Base-by-base conservation (phyloP, 768 basidiomycete genomes). In the Ephemerocybe angulata region DNA sequence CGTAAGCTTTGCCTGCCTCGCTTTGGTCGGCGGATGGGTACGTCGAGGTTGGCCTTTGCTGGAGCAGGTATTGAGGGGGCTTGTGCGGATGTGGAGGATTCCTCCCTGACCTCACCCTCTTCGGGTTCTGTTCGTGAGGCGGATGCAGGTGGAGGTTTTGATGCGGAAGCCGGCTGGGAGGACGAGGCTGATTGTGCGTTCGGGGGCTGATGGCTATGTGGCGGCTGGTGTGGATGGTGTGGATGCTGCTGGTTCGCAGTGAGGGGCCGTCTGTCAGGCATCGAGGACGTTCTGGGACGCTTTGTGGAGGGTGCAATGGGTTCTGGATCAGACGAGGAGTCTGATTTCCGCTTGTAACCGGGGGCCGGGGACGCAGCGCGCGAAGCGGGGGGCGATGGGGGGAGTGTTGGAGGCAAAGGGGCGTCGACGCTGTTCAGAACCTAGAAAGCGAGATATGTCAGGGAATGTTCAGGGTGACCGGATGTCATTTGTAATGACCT, bases 21-120 rank as follows among this genome's bases (percentile, higher is more conserved):
- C 63, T 83, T 83, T 6, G 87, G 86, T 12, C 86, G 77, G 47
- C 85, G 81, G 55, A 88, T 78, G 55, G 87, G 87, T 19, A 84
- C 78, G 65, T 69, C 65, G 69, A 61, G 62, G 62, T 59, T 61
- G 46, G 60, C 55, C 35, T 62, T 64, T 47, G 52, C 58, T 55
- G 66, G 56, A 31, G 46, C 53, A 55, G 61, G 62, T 52, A 62
- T 63, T 57, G 53, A 53, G 15, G 63, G 53, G 46, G 68, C 58
- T 48, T 55, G 56, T 33, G 51, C 49, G 50, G 69, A 67, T 44
- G 44, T 54, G 41, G 42, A 11, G 41, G 47, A 28, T 47, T 81
- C 81, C 60, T 83, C 81, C 40, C 67, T 66, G 52, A 83, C 71
- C 67, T 83, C 81, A 57, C 81, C 81, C 56, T 82, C 80, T 61